Evolutionary conservation across 1,139 yeast species (phyloP).

Genomic region (Blastobotrys petasosporus): DNA sequence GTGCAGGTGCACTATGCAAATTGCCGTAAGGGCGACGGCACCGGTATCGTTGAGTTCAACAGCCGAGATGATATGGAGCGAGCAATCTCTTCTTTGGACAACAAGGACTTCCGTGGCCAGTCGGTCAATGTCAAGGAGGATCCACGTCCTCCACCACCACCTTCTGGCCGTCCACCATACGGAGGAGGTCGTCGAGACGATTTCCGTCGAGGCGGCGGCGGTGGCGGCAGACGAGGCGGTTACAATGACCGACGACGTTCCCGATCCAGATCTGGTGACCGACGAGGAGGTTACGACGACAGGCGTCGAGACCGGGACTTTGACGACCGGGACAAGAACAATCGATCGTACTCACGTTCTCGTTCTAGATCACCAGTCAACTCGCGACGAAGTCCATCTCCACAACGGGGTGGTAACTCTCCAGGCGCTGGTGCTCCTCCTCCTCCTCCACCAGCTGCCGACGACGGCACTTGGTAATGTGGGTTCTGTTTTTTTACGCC

Average conservation of each 20-base stretch:
- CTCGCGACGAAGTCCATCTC: slow-evolving; percentile 1
- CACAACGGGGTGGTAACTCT: neutral
- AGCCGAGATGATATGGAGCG: slow-evolving; percentile 67
- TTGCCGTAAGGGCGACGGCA: slow-evolving; percentile 30
- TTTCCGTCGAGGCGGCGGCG: slow-evolving; percentile 18
- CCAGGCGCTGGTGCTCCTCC: slow-evolving; percentile 1
- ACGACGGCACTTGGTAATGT: slow-evolving; percentile 9
- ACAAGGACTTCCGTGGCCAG: slow-evolving; percentile 64
- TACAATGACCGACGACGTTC: slow-evolving; percentile 11
- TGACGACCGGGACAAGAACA: slow-evolving; percentile 2
- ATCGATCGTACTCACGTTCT: slow-evolving; percentile 5
- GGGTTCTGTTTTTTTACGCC: neutral
- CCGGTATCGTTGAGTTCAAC: slow-evolving; percentile 68
- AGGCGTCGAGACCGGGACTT: slow-evolving; percentile 1
- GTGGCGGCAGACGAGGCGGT: slow-evolving; percentile 19
- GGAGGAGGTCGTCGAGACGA: slow-evolving; percentile 16
- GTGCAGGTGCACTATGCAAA: slow-evolving; percentile 34
- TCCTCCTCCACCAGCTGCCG: slow-evolving; percentile 9
- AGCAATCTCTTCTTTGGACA: slow-evolving; percentile 64
- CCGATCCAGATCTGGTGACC: slow-evolving; percentile 10
- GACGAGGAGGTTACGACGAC: slow-evolving; percentile 15
- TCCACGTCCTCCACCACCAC: slow-evolving; percentile 22
- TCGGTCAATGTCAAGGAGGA: slow-evolving; percentile 69
- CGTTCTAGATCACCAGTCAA: slow-evolving; percentile 5
- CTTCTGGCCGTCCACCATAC: slow-evolving; percentile 14